phyloP scores from a whole-genome alignment of 2,329 filamentous ascomycete genomes.

The Penicillium sp. region DNA sequence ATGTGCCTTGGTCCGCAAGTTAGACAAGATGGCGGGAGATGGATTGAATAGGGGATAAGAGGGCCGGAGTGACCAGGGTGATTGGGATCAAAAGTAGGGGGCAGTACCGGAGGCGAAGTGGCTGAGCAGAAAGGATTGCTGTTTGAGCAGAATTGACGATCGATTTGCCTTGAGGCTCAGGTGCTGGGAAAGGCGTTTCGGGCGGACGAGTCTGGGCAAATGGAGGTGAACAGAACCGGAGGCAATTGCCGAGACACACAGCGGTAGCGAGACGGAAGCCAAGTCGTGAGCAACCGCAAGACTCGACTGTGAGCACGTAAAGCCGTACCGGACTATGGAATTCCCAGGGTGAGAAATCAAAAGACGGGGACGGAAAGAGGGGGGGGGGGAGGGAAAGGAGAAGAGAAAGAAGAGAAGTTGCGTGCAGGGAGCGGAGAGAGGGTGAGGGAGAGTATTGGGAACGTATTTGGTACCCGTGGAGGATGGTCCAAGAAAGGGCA shows the following conservation, averaged over 20 bases:
- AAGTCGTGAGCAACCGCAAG: conserved; percentile 14
- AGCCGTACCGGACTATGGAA: conserved; percentile 26
- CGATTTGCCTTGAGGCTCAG: conserved; percentile 3
- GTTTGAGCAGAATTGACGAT: conserved; percentile 8
- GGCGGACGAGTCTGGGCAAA: conserved; percentile 3
- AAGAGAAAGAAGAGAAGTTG: conserved; percentile 13
- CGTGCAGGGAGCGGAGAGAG: conserved; percentile 17
- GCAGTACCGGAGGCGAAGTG: background rate
- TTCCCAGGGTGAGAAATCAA: conserved; percentile 9
- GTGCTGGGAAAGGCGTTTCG: background rate
- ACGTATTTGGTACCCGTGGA: conserved; percentile 17
- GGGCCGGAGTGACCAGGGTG: background rate
- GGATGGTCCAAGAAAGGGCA: background rate
- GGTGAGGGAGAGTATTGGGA: conserved; percentile 19
- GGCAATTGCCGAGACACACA: conserved; percentile 4
- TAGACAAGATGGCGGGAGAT: conserved; percentile 6
- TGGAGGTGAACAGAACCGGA: conserved; percentile 3
- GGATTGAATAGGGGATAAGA: background rate
- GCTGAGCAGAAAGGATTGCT: conserved; percentile 8
- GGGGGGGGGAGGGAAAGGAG: conserved; percentile 18
- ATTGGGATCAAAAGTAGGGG: background rate
- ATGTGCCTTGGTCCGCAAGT: conserved; percentile 6
- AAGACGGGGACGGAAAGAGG: conserved; percentile 18
- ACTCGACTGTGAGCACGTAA: conserved; percentile 27
- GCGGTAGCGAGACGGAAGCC: conserved; percentile 9